Conservation (phyloP, 345 rosid genomes). For the Hibiscus trionum region DNA sequence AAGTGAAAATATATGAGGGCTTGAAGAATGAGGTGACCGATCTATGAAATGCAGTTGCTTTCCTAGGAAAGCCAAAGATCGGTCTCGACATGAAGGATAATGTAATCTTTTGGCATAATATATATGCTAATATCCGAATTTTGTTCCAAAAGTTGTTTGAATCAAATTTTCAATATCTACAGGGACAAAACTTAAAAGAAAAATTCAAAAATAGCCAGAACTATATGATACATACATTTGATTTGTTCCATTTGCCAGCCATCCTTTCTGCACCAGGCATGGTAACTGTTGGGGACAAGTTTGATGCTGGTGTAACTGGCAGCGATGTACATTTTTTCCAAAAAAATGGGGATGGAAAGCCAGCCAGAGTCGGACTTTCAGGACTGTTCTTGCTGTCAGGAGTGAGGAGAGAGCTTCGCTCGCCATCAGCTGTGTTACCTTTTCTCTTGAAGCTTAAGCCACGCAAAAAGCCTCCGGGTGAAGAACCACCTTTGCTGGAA, state of each 20-base stretch:
- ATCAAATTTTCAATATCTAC: background rate
- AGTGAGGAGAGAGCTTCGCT: slow-evolving; percentile 61
- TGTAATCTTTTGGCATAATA: background rate
- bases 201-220: slow-evolving; percentile 1
- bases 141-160: background rate
- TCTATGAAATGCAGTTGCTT: background rate
- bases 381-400: slow-evolving; percentile 36
- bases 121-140: background rate
- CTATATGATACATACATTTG: slow-evolving; percentile 25
- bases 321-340: slow-evolving; percentile 77
- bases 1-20: background rate
- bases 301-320: slow-evolving; percentile 58
- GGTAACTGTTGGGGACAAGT: slow-evolving; percentile 54
- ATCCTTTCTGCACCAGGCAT: slow-evolving; percentile 54
- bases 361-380: slow-evolving; percentile 36
- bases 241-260: slow-evolving; percentile 40
- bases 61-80: background rate
- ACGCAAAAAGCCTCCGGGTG: slow-evolving; percentile 59
- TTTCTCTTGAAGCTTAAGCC: slow-evolving; percentile 71
- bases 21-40: background rate
- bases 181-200: background rate
- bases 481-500: slow-evolving; percentile 48
- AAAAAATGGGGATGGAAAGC: slow-evolving; percentile 34
- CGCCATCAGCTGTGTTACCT: slow-evolving; percentile 36
- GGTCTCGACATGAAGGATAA: background rate